phyloP scores from a whole-genome alignment of 2,329 filamentous ascomycete species.

The Dactylonectria estremocensis region DNA sequence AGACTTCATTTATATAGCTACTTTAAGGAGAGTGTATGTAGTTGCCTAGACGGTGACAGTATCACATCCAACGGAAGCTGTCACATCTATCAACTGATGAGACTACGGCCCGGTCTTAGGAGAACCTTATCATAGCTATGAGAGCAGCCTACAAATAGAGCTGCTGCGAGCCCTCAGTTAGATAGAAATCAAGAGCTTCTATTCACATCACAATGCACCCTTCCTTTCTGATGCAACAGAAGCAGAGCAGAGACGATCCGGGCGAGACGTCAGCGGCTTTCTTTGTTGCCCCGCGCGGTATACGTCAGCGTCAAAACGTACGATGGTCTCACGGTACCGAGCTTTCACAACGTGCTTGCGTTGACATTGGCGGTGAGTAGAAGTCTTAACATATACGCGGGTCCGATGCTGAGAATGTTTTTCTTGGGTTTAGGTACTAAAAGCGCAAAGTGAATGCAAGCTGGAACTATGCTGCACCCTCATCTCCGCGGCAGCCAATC shows the following conservation, averaged over 20 bases:
- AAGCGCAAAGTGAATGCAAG: constrained; percentile 31
- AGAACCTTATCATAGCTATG: no score
- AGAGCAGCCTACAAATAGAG: no score
- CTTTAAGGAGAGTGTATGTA: no score
- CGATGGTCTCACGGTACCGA: constrained; percentile 34
- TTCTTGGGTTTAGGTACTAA: constrained; percentile 24
- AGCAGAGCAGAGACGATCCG: constrained; percentile 35
- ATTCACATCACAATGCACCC: no score
- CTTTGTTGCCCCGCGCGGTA: constrained; percentile 36
- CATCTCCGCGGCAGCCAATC: constrained; percentile 29
- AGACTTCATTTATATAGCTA: no score
- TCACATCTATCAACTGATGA: no score
- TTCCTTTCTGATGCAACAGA: no score
- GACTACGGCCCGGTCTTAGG: no score
- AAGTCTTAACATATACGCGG: fast-evolving
- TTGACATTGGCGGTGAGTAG: constrained; percentile 32
- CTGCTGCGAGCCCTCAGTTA: no score
- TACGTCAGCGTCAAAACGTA: constrained; percentile 31
- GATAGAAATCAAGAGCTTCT: no score
- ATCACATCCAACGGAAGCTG: no score
- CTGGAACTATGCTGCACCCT: constrained; percentile 33
- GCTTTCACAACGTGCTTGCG: constrained; percentile 38
- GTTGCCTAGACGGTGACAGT: no score
- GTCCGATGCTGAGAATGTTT: background rate
- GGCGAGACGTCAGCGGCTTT: constrained; percentile 32